These are phyloP conservation scores for Bifiguratus adelaidae DNA, from an alignment of 192 early-diverging fungal species.

Conservation along the genomic window DNA sequence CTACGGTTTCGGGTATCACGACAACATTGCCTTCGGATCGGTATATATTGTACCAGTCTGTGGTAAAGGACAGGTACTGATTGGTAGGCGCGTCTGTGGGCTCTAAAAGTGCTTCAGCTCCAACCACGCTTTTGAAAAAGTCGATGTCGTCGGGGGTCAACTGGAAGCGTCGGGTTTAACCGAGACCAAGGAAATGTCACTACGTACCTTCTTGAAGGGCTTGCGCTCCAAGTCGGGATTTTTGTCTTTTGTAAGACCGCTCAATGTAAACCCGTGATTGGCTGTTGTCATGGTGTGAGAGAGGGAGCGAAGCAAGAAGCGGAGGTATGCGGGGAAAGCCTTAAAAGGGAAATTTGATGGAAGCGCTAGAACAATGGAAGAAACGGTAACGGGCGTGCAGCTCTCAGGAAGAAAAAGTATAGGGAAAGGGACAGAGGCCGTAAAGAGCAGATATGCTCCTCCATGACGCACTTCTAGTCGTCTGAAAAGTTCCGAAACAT, in stretches of 20 bases:
- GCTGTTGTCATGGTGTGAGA: background rate
- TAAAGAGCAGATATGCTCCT: too few species aligned
- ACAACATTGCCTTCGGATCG: constrained; percentile 63
- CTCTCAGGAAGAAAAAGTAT: too few species aligned
- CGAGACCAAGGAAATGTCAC: background rate
- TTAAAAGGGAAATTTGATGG: too few species aligned
- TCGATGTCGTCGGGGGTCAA: constrained; percentile 38
- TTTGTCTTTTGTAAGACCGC: constrained; percentile 23
- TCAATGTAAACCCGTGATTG: constrained; percentile 10
- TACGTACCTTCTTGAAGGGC: constrained; percentile 19
- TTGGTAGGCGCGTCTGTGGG: constrained; percentile 7
- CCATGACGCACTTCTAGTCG: too few species aligned
- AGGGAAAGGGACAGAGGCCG: too few species aligned
- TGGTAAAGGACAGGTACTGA: constrained; percentile 49
- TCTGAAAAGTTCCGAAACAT: too few species aligned
- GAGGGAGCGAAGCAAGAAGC: too few species aligned
- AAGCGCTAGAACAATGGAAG: too few species aligned
- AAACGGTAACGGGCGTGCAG: too few species aligned
- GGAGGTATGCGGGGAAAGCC: background rate
- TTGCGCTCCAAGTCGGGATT: constrained; percentile 23
- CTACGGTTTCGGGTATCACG: constrained; percentile 64
- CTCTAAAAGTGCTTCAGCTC: background rate
- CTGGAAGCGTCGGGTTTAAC: background rate
- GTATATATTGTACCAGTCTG: constrained; percentile 89
- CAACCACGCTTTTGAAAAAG: constrained; percentile 37